Evolutionary conservation across 805 yeast species (phyloP), one percentile per base, ranked within the genome.

Genomic region (Cyberlindnera subsufficiens): DNA sequence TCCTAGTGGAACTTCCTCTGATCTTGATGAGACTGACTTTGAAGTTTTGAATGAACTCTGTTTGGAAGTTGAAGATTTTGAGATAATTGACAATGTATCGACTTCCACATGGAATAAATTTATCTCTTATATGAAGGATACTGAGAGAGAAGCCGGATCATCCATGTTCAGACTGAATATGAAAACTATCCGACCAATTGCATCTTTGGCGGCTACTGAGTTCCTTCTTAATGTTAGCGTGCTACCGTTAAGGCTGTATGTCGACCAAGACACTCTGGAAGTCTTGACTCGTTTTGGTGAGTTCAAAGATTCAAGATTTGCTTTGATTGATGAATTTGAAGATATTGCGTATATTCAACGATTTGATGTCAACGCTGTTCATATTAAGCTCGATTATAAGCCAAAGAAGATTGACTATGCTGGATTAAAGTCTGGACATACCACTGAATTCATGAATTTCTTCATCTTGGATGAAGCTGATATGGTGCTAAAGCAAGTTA

Each of bases 261-360:
- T 93, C 35, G 98, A 93, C 61, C 99, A 93, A 60, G 98, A 91
- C 55, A 86, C 97, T 0, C 67, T 89, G 16, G 96, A 89, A 43
- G 90, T 91, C 51, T 52, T 89, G 29, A 76, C 79, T 0, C 68
- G 96, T 31, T 93, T 88, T 63, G 78, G 84, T 30, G 89, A 81
- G 46, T 93, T 93, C 59, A 82, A 78, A 55, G 96, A 86, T 54
- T 52, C 66, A 2, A 63, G 93, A 44, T 85, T 86, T 57, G 73
- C 74, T 4, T 64, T 85, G 14, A 71, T 79, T n/a, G 71, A 72
- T 19, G 72, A 67, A 11, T 72, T 67, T 44, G 88, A 82, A 36
- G 93, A 84, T 44, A 72, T 77, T 6, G 55, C 78, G 1, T 90
- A 77, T 55, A 70, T 89, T 37, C 88, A 86, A 52, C 79, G 79